Base-by-base conservation (phyloP, 169 alveolate species). In the Cryptosporidium bovis region DNA sequence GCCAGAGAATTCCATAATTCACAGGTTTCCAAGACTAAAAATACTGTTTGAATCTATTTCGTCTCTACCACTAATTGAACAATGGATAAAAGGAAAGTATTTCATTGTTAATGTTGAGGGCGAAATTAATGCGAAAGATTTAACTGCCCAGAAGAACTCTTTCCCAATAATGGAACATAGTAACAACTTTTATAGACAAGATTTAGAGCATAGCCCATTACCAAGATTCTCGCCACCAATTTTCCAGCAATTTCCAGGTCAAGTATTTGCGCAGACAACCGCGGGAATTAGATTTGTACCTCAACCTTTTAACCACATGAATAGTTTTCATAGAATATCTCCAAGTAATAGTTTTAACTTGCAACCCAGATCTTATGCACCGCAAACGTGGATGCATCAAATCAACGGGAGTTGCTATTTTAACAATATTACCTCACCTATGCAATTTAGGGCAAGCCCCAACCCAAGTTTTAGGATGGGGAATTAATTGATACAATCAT, bases 41-140 rank as follows among this genome's bases (percentile, higher is more conserved):
- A 29, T 62, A 18, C 64, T 77, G 29, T 77, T 77, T 20, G 69
- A 60, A 62, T 56, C 71, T 7, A 60, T 77, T 3, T 53, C 77
- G 16, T 18, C 31, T 0, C 65, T 77, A 10, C 87, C 87, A 36
- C 55, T 77, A 15, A 62, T 77, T 55, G 71, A 77, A 24, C 87
- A 77, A 44, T 77, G 87, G 87, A 60, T 77, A 3, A 77, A 77
- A 16, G 87, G 87, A 15, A 77, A 77, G 27, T 77, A 60, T 51
- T 77, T 77, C 50, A n/a, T 51, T 34, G 56, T 69, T 31, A 33
- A 69, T 10, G 27, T 69, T 8, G 83, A 69, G 8, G 53, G 66
- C 12, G 83, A 69, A 34, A 51, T 4, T 34, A 55, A 48, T 69
- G 67, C n/a, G 6, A 7, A 27, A 18, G 24, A 31, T 64, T 13